Conservation (phyloP, 1,284 basidiomycete species). For the Phylloboletellus chloephorus region DNA sequence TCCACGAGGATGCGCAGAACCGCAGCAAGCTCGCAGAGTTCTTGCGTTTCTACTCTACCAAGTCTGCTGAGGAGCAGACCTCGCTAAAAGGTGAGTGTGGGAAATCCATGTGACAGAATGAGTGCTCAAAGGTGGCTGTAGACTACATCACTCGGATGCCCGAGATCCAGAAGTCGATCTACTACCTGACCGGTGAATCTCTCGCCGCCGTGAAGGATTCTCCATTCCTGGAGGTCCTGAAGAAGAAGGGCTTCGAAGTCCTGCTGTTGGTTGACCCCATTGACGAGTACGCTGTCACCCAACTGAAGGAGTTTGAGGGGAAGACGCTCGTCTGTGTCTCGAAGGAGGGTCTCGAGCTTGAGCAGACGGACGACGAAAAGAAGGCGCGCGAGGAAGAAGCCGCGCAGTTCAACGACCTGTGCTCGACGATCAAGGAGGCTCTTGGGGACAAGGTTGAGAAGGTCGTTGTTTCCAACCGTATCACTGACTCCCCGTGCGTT, state of each 20-base stretch:
- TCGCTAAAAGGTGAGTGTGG: constrained; percentile 80
- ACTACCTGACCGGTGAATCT: constrained; percentile 99
- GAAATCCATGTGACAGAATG: not conserved
- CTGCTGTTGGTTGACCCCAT: constrained; percentile 97
- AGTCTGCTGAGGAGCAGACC: constrained; percentile 86
- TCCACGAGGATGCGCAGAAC: constrained; percentile 99
- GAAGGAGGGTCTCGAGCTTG: constrained; percentile 98
- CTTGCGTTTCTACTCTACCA: constrained; percentile 98
- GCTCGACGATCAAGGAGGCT: constrained; percentile 95
- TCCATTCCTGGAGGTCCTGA: constrained; percentile 98
- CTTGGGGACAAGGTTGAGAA: constrained; percentile 99
- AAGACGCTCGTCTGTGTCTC: constrained; percentile 98
- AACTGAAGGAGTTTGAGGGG: constrained; percentile 99
- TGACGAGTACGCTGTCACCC: constrained; percentile 95
- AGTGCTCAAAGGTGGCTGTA: constrained; percentile 27
- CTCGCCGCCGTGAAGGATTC: constrained; percentile 89
- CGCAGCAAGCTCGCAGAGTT: constrained; percentile 99
- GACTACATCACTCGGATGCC: constrained; percentile 99
- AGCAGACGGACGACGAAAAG: constrained; percentile 99
- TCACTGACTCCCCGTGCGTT: constrained; percentile 92
- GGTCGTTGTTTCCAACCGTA: constrained; percentile 97
- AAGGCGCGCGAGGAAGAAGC: constrained; percentile 83
- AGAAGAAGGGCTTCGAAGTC: constrained; percentile 99
- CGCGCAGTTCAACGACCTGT: constrained; percentile 83
- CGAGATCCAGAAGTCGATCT: constrained; percentile 98